phyloP scores from a whole-genome alignment of 495 filamentous ascomycete genomes.

The Bacidia gigantensis region DNA sequence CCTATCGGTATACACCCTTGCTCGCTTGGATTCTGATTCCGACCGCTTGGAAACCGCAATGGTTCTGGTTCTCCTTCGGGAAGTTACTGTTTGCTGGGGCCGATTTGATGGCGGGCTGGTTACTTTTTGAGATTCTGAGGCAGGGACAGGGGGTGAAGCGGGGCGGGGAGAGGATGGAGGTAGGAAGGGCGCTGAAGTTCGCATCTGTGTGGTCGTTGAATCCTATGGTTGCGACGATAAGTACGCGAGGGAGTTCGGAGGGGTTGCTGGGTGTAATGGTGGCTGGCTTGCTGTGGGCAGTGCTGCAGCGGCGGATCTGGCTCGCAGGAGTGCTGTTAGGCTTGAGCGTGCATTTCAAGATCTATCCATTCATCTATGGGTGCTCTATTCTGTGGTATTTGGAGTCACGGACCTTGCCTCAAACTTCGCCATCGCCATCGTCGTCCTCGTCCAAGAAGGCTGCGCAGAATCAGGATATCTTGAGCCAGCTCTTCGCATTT shows the following conservation, averaged over 20 bases:
- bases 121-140: constrained; percentile 54
- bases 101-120: constrained; percentile 75
- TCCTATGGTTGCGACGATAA: constrained; percentile 95
- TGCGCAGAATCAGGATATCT: not conserved
- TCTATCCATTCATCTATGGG: constrained; percentile 94
- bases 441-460: not conserved
- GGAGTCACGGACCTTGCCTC: too few species aligned
- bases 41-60: constrained; percentile 43
- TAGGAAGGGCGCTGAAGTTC: constrained; percentile 49
- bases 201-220: constrained; percentile 86
- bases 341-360: constrained; percentile 88
- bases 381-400: constrained; percentile 58
- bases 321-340: constrained; percentile 70
- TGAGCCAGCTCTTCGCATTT: constrained; percentile 32
- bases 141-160: constrained; percentile 30
- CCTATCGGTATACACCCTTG: constrained; percentile 91
- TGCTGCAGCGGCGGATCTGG: constrained; percentile 39
- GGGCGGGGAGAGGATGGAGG: constrained; percentile 32
- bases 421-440: not conserved
- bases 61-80: constrained; percentile 64
- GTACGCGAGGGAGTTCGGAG: constrained; percentile 85
- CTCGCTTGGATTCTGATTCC: constrained; percentile 82
- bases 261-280: constrained; percentile 77
- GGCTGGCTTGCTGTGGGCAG: constrained; percentile 67
- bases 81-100: constrained; percentile 75